Conservation (phyloP, 768 basidiomycete genomes). For the Leccinum ochraceum region DNA sequence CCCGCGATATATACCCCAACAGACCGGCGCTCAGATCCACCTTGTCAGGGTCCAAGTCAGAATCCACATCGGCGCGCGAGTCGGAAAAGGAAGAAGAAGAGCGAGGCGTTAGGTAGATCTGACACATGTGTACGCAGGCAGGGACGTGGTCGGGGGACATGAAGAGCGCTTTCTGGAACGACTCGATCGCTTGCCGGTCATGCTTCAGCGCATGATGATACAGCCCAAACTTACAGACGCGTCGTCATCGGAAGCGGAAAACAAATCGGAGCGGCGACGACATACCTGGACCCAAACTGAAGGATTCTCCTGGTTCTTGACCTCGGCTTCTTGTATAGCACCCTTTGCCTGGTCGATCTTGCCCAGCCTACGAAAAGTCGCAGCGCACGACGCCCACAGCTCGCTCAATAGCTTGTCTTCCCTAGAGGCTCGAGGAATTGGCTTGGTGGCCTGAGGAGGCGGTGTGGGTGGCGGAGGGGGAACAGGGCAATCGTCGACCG, state of each 20-base stretch:
- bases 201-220: constrained; percentile 65
- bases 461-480: constrained; percentile 37
- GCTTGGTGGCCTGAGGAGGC: constrained; percentile 34
- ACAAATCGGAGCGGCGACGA: neutral
- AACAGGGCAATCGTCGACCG: constrained; percentile 38
- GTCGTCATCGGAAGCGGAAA: neutral
- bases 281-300: constrained; percentile 94
- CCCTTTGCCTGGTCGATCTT: constrained; percentile 89
- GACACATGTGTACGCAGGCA: constrained; percentile 76
- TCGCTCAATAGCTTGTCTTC: constrained; percentile 74
- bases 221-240: constrained; percentile 64
- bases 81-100: constrained; percentile 22
- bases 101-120: constrained; percentile 59
- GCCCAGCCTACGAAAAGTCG: constrained; percentile 87
- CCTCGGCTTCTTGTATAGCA: constrained; percentile 94
- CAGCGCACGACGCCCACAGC: constrained; percentile 92
- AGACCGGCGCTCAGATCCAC: constrained; percentile 84
- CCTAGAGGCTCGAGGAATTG: constrained; percentile 45
- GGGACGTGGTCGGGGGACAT: constrained; percentile 78
- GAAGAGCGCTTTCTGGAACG: constrained; percentile 88
- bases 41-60: constrained; percentile 41
- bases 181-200: constrained; percentile 63
- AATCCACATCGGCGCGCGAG: neutral
- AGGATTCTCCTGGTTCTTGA: constrained; percentile 80
- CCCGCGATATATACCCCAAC: constrained; percentile 73